phyloP scores from a whole-genome alignment of 2,329 filamentous ascomycete species.

The Penicillium sp. region DNA sequence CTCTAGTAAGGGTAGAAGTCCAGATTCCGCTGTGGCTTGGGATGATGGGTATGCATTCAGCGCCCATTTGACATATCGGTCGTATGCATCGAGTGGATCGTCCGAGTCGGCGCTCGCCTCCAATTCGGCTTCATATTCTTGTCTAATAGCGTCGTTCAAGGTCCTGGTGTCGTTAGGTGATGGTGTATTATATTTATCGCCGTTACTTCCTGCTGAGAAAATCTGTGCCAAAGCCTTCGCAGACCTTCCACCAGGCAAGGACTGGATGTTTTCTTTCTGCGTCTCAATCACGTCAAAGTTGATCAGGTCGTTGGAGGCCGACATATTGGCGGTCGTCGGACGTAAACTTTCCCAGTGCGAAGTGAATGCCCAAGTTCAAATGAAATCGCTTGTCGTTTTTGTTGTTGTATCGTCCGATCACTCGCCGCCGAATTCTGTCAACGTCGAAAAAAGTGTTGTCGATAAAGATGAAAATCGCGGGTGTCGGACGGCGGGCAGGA shows the following conservation, averaged over 20 bases:
- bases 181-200: constrained; percentile 55
- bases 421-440: not conserved
- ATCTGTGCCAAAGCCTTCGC: constrained; percentile 80
- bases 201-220: constrained; percentile 51
- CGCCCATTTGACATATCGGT: constrained; percentile 96
- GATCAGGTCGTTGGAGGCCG: constrained; percentile 41
- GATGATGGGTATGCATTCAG: constrained; percentile 91
- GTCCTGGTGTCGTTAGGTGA: constrained; percentile 70
- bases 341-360: not conserved
- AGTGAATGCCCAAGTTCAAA: constrained; percentile 26
- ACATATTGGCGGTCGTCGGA: constrained; percentile 35
- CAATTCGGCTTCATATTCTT: constrained; percentile 83
- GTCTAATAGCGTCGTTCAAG: constrained; percentile 72
- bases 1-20: constrained; percentile 82
- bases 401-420: not conserved
- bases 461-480: not conserved
- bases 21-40: constrained; percentile 87
- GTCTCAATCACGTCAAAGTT: constrained; percentile 89
- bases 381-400: not conserved
- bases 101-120: constrained; percentile 77
- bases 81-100: constrained; percentile 91
- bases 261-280: constrained; percentile 97
- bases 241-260: constrained; percentile 80
- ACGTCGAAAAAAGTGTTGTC: not conserved
- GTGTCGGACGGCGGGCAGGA: not conserved